phyloP scores from a whole-genome alignment of 2,329 filamentous ascomycete genomes.

The Phaeosphaeria sp. region DNA sequence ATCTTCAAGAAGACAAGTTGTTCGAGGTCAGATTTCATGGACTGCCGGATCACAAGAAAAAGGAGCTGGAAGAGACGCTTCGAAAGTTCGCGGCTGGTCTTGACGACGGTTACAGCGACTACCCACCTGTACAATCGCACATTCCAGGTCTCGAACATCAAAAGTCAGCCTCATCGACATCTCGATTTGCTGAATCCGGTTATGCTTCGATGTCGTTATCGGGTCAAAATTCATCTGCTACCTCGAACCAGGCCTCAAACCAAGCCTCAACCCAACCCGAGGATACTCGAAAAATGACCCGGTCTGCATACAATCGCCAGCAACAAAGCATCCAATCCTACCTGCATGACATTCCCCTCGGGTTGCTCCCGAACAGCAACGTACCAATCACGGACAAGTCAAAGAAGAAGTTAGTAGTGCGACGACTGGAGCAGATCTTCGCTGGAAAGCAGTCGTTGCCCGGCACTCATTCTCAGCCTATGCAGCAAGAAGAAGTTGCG shows the following conservation, averaged over 20 bases:
- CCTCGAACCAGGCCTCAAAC: constrained; percentile 32
- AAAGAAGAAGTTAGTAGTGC: constrained; percentile 79
- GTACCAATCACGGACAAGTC: constrained; percentile 71
- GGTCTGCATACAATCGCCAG: constrained; percentile 41
- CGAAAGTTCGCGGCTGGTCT: constrained; percentile 73
- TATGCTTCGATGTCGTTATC: constrained; percentile 68
- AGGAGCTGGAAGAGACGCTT: constrained; percentile 76
- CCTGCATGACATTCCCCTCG: constrained; percentile 74
- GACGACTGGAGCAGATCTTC: constrained; percentile 80
- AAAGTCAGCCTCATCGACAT: constrained; percentile 65
- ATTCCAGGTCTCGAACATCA: constrained; percentile 61
- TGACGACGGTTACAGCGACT: constrained; percentile 49
- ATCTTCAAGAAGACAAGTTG: constrained; percentile 75
- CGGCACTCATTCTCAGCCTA: constrained; percentile 56
- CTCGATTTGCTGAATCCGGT: constrained; percentile 59
- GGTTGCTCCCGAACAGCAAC: constrained; percentile 67
- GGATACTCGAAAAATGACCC: constrained; percentile 36
- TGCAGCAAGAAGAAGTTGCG: constrained; percentile 66
- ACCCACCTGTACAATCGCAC: constrained; percentile 40
- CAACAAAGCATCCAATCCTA: constrained; percentile 70
- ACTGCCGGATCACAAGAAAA: constrained; percentile 73
- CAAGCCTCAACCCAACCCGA: constrained; percentile 22
- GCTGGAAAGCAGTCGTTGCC: constrained; percentile 67
- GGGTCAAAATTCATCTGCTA: constrained; percentile 52
- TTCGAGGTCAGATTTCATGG: constrained; percentile 85